Base-by-base conservation (phyloP, 176 grass and related monocot species). In the Guadua angustifolia region DNA sequence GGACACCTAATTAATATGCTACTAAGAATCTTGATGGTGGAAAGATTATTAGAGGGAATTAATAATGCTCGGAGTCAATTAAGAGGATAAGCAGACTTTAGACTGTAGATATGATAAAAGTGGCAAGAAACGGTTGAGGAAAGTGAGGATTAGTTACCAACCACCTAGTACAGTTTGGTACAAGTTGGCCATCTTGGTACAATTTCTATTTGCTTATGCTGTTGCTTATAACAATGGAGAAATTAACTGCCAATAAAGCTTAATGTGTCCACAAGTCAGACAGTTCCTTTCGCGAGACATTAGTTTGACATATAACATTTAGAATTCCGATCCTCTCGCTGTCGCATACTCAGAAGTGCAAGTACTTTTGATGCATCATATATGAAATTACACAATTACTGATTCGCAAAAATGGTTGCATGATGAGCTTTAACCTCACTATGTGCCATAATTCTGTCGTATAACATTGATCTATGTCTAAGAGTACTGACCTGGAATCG, bases 401-500 rank as follows among this genome's bases (percentile, higher is more conserved):
- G 15, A 38, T 35, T 32, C 36, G 3, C n/a, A 66, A 45, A 66
- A 56, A 46, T 56, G 11, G 43, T 12, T 49, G 45, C 32, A 38
- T 4, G 3, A 15, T 55, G 14, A 46, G 6, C 35, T 57, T 79
- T 0, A 51, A 60, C 33, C 11, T 71, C 45, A 55, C 16, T 82
- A 58, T 71, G 33, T 33, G 44, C 6, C 9, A 16, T 44, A 12
- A 57, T 82, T 71, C 55, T 77, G 33, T 22, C 61, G 19, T 22
- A 21, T 60, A 53, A 43, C 26, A 70, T 15, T 74, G 59, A 74
- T 61, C 24, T 33, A 69, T 73, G 43, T 15, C 38, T 22, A 17
- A 10, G 17, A 10, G 45, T 71, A 44, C 80, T 94, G 61, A 92
- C 33, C 43, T 64, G 25, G 44, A 84, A 61, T 25, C 77, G 55